Conservation (phyloP, 768 basidiomycete species). For the Auricularia cornea region DNA sequence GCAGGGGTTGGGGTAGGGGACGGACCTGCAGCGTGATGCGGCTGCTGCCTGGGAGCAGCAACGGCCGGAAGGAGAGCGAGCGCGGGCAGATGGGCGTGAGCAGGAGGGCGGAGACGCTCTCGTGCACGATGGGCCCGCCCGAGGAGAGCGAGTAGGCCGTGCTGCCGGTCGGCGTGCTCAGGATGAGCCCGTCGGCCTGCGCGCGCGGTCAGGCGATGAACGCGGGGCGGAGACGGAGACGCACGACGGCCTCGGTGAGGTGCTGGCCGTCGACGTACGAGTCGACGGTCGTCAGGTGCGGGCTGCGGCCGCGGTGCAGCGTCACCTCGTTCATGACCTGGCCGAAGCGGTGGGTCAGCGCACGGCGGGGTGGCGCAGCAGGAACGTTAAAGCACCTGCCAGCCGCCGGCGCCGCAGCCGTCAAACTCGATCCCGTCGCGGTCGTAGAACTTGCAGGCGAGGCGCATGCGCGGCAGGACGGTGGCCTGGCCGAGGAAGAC, state of each 20-base stretch:
- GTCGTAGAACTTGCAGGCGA: constrained; percentile 73
- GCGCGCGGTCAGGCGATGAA: constrained; percentile 7
- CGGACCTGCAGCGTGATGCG: constrained; percentile 26
- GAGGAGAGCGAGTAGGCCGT: constrained; percentile 95
- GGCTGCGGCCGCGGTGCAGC: constrained; percentile 83
- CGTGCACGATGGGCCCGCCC: constrained; percentile 93
- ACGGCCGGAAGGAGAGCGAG: constrained; percentile 83
- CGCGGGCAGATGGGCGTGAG: constrained; percentile 95
- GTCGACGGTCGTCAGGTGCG: constrained; percentile 89
- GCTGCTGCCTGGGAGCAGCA: constrained; percentile 64
- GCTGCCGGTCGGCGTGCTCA: constrained; percentile 93
- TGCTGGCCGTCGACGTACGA: constrained; percentile 92
- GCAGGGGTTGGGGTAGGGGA: neutral
- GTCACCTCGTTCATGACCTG: constrained; percentile 92
- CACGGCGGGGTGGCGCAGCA: neutral
- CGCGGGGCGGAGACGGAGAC: constrained; percentile 24
- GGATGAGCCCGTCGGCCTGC: constrained; percentile 87
- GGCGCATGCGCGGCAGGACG: constrained; percentile 80
- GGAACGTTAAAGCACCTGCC: neutral
- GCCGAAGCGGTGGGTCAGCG: constrained; percentile 73
- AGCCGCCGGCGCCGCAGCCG: constrained; percentile 7
- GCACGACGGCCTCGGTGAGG: constrained; percentile 88
- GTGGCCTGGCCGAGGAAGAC: constrained; percentile 75
- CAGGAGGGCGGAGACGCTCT: constrained; percentile 80
- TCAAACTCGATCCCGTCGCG: constrained; percentile 30